Percentiles rank a stretch among this genome's conserved stretches.
Conservation (phyloP, 2,329 filamentous ascomycete species). For the Alternaria metachromatica region DNA sequence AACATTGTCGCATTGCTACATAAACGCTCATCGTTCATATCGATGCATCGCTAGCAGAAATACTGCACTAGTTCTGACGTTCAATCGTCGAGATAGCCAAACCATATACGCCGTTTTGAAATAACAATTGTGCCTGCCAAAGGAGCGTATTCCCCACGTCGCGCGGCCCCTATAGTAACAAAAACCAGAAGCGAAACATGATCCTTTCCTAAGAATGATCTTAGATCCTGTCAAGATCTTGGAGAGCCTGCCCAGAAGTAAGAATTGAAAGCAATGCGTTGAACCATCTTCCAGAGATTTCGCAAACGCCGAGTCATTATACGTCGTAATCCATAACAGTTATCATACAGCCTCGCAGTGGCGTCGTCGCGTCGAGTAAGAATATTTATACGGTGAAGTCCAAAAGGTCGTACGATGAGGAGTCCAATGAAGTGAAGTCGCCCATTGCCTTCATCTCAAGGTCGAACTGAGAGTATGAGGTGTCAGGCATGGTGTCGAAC, state of each 20-base stretch:
- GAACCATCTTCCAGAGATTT: conserved; percentile 16
- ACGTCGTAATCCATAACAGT: conserved; percentile 13
- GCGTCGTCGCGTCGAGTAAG: not conserved
- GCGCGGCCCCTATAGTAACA: conserved; percentile 19
- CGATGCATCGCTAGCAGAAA: conserved; percentile 10
- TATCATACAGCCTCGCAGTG: conserved; percentile 39
- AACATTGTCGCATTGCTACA: conserved; percentile 14
- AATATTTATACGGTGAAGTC: conserved; percentile 41
- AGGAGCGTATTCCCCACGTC: conserved; percentile 19
- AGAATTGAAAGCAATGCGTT: conserved; percentile 11
- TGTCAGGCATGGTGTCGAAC: conserved; percentile 41
- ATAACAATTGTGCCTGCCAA: conserved; percentile 16
- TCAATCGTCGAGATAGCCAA: conserved; percentile 9
- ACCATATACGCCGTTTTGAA: conserved; percentile 9
- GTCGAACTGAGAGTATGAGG: conserved; percentile 46
- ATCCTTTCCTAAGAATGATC: conserved; percentile 14
- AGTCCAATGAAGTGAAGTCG: conserved; percentile 42
- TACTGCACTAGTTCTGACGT: conserved; percentile 8
- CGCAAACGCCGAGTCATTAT: conserved; percentile 17
- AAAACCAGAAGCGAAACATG: conserved; percentile 20
- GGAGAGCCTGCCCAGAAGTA: conserved; percentile 2
- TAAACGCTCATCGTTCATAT: conserved; percentile 9
- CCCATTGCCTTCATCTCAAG: conserved; percentile 49
- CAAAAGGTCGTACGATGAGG: conserved; percentile 41
- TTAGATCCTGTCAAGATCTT: conserved; percentile 7